Evolutionary conservation across 305 asterid genomes (phyloP), one percentile per base, ranked within the genome.

Genomic region (Salvia sclarea): DNA sequence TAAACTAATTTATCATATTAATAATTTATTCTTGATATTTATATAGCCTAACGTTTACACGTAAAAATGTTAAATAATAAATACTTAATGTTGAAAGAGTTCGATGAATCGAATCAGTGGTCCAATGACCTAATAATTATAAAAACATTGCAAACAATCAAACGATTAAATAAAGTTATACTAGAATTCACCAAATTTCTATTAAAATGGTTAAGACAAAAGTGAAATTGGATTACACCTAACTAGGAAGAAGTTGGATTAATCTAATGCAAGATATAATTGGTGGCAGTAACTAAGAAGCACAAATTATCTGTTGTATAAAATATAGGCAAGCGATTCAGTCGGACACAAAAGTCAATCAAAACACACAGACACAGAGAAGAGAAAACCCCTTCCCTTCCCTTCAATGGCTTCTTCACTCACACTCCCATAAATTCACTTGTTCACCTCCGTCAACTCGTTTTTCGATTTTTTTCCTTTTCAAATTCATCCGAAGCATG

Each of bases 401-500:
- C 41, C 78, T 52, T 74, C 74, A 56, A 67, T 74, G 70, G 69
- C 74, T 41, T 30, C 70, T 50, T 30, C 70, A 66, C 37, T 74
- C 52, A 11, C 48, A 40, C 70, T 60, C 70, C 20, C 65, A 4
- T 73, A 13, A 65, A 63, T 41, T 24, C 17, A 5, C 0, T 8
- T 8, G 47, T 22, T 9, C 6, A 25, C 28, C 64, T 66, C 64
- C 6, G 48, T 66, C 68, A 11, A 65, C 24, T 28, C 30, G 1
- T n/a, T 22, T 48, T 4, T 1, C 5, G n/a, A n/a, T 1, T 17
- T 10, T 13, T 9, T 5, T 9, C 17, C 9, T 31, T 18, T 31
- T 12, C 61, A 17, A 5, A 21, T 3, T 10, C 16, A 11, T 5
- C 18, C 21, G 3, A 41, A 67, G 7, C 64, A 82, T 77, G 82